Percentiles rank a stretch among this genome's conserved stretches.
Evolutionary conservation across 2,329 filamentous ascomycete species (phyloP).

Genomic region (Fusarium bactridioides): DNA sequence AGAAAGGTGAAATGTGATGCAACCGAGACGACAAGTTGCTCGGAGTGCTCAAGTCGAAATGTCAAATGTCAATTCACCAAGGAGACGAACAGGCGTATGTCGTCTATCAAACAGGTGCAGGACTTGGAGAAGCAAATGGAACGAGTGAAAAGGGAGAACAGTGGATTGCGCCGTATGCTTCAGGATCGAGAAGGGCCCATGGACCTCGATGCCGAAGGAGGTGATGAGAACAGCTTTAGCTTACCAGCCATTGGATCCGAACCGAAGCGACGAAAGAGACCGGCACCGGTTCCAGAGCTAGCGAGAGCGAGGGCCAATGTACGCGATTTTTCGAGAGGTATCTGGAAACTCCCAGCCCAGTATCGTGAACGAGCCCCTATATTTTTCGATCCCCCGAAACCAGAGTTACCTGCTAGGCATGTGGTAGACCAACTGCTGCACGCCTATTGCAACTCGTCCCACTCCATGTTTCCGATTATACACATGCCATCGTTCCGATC

Average conservation of each 20-base stretch:
- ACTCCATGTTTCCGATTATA: conserved; percentile 83
- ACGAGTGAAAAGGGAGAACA: conserved; percentile 81
- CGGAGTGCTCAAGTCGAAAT: conserved; percentile 94
- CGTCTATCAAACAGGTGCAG: conserved; percentile 98
- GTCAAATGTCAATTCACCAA: conserved; percentile 99
- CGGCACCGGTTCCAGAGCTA: conserved; percentile 72
- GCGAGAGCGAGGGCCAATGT: conserved; percentile 76
- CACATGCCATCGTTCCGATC: conserved; percentile 87
- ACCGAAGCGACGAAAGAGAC: conserved; percentile 69
- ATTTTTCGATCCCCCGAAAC: conserved; percentile 61
- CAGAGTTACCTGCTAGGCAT: conserved; percentile 74
- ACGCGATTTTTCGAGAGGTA: conserved; percentile 75
- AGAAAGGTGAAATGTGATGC: conserved; percentile 90
- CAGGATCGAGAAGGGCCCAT: conserved; percentile 59
- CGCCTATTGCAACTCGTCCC: conserved; percentile 78
- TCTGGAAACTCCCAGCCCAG: conserved; percentile 79
- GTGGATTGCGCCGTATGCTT: conserved; percentile 72
- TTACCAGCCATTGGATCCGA: conserved; percentile 72
- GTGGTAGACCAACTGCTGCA: conserved; percentile 76
- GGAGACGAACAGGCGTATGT: conserved; percentile 98
- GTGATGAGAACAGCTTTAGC: conserved; percentile 60
- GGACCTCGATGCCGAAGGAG: conserved; percentile 57
- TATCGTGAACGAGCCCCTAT: conserved; percentile 63
- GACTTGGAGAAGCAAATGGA: conserved; percentile 93
- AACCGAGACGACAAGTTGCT: conserved; percentile 94